Evolutionary conservation across 768 basidiomycete species (phyloP), one percentile per base, ranked within the genome.

Genomic region (Tylopilus sp.): DNA sequence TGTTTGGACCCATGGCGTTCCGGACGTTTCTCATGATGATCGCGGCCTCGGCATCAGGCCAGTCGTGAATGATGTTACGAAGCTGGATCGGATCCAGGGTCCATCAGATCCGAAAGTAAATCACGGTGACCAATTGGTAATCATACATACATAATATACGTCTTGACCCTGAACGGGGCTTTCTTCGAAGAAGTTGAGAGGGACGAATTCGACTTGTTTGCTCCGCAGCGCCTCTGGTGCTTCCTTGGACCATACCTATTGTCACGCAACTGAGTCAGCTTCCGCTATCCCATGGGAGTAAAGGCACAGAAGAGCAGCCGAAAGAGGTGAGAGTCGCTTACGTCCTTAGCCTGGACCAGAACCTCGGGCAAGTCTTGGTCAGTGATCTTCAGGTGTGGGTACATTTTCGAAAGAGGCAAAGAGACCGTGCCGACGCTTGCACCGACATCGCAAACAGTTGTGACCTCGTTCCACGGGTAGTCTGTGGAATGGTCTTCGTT

Each of bases 11-110:
- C 67, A 73, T 64, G 6, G 63, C 68, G 15, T 45, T 56, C 8
- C 58, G 53, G 3, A 73, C 46, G 42, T 65, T 68, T 25, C 53
- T 59, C 31, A 73, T 48, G 43, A 74, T 71, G 3, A 38, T 54
- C 18, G 64, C 31, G 36, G 64, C 67, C 23, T 71, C 67, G 1
- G 61, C 59, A 25, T 71, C 64, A 10, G 70, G 68, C 73, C 71
- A 74, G 51, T 74, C 62, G 42, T 71, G 72, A 21, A 66, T 57
- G 38, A 67, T 64, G 44, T 64, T 57, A 18, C 63, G 66, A 42
- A 65, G 56, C 64, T 65, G 35, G 12, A 28, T 28, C 28, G 7
- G 28, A 28, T 7, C 21, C 20, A 22, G n/a, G 6, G 20, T 39
- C 2, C 6, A 6, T 30, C 30, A 21, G 26, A 8, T 17, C 21